Evolutionary conservation across 1,284 basidiomycete genomes (phyloP).

Genomic region (Ustilago trichophora): DNA sequence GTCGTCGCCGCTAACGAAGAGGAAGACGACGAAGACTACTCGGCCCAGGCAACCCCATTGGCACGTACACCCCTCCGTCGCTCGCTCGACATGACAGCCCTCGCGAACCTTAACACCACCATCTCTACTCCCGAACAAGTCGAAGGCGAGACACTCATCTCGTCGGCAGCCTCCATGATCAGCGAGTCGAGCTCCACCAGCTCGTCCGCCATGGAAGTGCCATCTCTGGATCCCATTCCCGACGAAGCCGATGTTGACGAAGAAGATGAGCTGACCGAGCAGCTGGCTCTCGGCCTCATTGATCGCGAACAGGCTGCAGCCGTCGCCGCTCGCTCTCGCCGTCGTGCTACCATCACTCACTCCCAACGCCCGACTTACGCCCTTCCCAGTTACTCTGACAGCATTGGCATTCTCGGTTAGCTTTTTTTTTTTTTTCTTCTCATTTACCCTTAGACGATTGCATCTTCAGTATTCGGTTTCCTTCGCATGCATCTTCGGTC

Average conservation of each 20-base stretch:
- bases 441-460: too few species aligned
- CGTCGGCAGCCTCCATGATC: constrained; percentile 15
- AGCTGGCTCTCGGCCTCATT: constrained; percentile 43
- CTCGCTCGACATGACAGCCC: constrained; percentile 28
- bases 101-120: constrained; percentile 4
- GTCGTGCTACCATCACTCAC: constrained; percentile 18
- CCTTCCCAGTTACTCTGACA: constrained; percentile 42
- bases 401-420: constrained; percentile 40
- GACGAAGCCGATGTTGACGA: constrained; percentile 40
- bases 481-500: constrained; percentile 7
- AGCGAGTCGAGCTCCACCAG: constrained; percentile 26
- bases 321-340: constrained; percentile 22
- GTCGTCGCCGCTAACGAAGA: constrained; percentile 4
- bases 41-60: constrained; percentile 41
- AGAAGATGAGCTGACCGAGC: constrained; percentile 42
- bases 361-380: not conserved
- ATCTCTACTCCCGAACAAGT: not conserved
- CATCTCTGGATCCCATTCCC: constrained; percentile 44
- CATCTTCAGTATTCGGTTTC: too few species aligned
- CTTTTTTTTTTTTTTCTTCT: too few species aligned
- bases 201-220: constrained; percentile 26
- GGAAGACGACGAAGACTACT: constrained; percentile 27
- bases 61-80: constrained; percentile 37
- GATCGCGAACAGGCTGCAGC: constrained; percentile 34
- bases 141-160: constrained; percentile 6